These are phyloP conservation scores for Thelonectria olida DNA, from an alignment of 2,329 filamentous ascomycete genomes.

Conservation along the genomic window DNA sequence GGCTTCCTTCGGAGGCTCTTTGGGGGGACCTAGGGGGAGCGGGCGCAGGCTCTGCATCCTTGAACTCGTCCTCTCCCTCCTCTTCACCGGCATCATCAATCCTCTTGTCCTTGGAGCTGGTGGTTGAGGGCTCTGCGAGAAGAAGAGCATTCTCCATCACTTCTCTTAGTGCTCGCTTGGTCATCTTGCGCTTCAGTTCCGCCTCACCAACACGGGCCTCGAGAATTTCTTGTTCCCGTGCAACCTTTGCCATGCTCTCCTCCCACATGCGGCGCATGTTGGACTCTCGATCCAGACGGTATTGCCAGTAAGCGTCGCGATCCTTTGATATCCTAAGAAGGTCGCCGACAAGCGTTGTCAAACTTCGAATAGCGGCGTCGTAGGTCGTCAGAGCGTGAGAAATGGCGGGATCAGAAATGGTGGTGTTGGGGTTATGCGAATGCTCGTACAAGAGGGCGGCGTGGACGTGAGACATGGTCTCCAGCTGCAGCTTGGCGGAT, in stretches of 20 bases:
- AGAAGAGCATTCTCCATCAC: constrained; percentile 70
- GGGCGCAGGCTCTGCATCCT: constrained; percentile 30
- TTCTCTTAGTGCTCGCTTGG: constrained; percentile 89
- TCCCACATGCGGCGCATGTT: constrained; percentile 97
- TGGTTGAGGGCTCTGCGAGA: constrained; percentile 43
- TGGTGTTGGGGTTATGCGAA: constrained; percentile 72
- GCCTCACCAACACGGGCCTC: constrained; percentile 89
- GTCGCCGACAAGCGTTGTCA: constrained; percentile 86
- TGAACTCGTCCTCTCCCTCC: constrained; percentile 30
- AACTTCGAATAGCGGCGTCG: constrained; percentile 86
- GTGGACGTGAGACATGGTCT: constrained; percentile 87
- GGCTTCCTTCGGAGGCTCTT: constrained; percentile 63
- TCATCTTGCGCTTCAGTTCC: constrained; percentile 87
- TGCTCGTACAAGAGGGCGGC: constrained; percentile 78
- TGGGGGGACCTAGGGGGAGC: constrained; percentile 48
- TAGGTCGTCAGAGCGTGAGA: constrained; percentile 84
- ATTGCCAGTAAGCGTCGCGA: constrained; percentile 96
- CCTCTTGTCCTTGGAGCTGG: constrained; percentile 23
- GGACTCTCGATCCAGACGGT: constrained; percentile 88
- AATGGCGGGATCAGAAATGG: constrained; percentile 80
- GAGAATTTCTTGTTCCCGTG: constrained; percentile 89
- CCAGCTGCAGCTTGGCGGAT: constrained; percentile 90
- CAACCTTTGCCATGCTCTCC: constrained; percentile 98
- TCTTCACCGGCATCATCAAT: constrained; percentile 24
- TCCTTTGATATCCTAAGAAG: constrained; percentile 92